These are phyloP conservation scores for Hypoxylon sp. DNA, from an alignment of 2,329 filamentous ascomycete species.

Conservation along the genomic window DNA sequence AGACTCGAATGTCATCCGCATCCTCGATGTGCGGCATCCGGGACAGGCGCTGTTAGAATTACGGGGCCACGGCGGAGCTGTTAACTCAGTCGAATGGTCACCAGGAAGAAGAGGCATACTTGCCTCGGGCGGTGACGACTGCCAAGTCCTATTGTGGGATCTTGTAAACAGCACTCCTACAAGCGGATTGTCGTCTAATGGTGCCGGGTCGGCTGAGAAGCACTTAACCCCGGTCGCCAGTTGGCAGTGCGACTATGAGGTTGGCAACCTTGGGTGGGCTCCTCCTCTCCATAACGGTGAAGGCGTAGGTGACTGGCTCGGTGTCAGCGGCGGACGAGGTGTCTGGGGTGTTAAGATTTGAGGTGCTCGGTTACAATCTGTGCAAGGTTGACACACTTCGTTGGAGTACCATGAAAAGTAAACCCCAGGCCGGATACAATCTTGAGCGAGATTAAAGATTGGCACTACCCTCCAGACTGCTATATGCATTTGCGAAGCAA, in stretches of 20 bases:
- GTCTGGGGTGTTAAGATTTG: slow-evolving; percentile 77
- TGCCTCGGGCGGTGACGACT: slow-evolving; percentile 93
- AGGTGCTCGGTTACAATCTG: slow-evolving; percentile 14
- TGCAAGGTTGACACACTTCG: slow-evolving; percentile 3
- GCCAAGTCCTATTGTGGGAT: slow-evolving; percentile 93
- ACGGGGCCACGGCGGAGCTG: slow-evolving; percentile 83
- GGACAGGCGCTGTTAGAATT: slow-evolving; percentile 95
- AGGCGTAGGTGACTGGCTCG: slow-evolving; percentile 81
- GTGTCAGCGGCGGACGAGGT: slow-evolving; percentile 83
- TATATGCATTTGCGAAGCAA: slow-evolving; percentile 44
- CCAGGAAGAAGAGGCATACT: slow-evolving; percentile 87
- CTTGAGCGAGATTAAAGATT: slow-evolving; percentile 47
- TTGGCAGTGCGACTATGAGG: slow-evolving; percentile 90
- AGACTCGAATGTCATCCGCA: slow-evolving; percentile 91
- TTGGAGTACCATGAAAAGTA: slow-evolving; percentile 11
- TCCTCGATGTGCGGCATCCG: slow-evolving; percentile 95
- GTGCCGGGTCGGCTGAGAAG: slow-evolving; percentile 66
- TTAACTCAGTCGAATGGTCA: slow-evolving; percentile 98
- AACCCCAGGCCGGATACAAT: slow-evolving; percentile 7
- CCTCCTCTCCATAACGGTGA: slow-evolving; percentile 77
- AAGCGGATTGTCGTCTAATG: slow-evolving; percentile 63
- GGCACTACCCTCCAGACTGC: slow-evolving; percentile 33
- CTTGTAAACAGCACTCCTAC: slow-evolving; percentile 75
- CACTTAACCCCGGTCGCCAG: slow-evolving; percentile 77
- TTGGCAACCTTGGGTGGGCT: slow-evolving; percentile 87